Evolutionary conservation across 1,284 basidiomycete species (phyloP), one percentile per base, ranked within the genome.

Genomic region (Porodaedalea pini): DNA sequence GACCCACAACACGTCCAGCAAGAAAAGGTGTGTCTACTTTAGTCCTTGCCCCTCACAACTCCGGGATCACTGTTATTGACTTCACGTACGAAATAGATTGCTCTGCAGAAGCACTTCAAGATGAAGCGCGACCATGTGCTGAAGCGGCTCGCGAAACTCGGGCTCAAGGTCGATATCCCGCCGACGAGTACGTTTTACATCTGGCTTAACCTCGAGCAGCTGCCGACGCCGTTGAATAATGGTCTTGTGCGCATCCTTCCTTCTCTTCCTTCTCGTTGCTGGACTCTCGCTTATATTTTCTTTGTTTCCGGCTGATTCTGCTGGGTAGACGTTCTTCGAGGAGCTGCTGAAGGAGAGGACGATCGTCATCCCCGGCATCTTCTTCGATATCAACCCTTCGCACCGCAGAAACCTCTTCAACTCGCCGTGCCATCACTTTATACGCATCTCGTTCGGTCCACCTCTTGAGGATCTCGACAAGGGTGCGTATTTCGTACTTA

Each of bases 81-180:
- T 25, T 19, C 40, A 40, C 44, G 43, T 50, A 29, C 53, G 11
- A 43, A 36, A 17, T 56, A 87, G 81, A 65, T 88, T 54, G 86
- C 90, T 1, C 79, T 94, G 29, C 92, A 94, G 71, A 85, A 78
- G 65, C 92, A 94, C 70, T 98, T 98, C 81, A 88, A 93, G 70
- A 75, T 75, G 63, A 98, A 98, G 75, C 83, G 95, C 37, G 91
- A 98, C 70, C 88, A 95, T 64, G 89, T 96, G 29, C 82, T 98
- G 31, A 73, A 78, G 55, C 82, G 95, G n/a, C 82, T 98, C 58
- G 81, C 83, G 57, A 76, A 83, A 39, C 81, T 97, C 64, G 86
- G 85, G 31, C 76, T 96, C 13, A 83, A 88, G 56, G 90, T 95
- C 47, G 76, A 80, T 34, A 74, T 91, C 59, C 88, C 86, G 43